Evolutionary conservation across 169 alveolate species (phyloP).

Genomic region (Plasmodium fragile): DNA sequence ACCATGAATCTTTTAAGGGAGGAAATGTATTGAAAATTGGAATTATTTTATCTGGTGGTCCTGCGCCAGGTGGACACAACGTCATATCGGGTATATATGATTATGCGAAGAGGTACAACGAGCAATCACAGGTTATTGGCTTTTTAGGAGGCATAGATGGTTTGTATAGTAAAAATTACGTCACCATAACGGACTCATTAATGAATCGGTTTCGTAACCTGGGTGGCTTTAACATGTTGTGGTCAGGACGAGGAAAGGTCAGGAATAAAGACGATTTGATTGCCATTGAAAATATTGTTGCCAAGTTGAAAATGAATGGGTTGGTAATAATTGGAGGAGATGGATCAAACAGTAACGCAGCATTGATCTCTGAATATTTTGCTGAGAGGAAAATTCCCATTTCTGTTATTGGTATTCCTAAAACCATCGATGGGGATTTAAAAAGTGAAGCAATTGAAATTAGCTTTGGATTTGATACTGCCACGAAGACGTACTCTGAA

Average conservation of each 20-base stretch:
- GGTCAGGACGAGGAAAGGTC: slow-evolving; percentile 98
- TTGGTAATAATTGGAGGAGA: slow-evolving; percentile 99
- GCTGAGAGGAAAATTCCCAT: slow-evolving; percentile 77
- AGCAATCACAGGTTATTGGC: slow-evolving; percentile 94
- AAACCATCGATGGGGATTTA: slow-evolving; percentile 99
- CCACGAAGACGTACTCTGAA: slow-evolving; percentile 96
- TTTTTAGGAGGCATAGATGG: slow-evolving; percentile 97
- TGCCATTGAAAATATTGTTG: slow-evolving; percentile 87
- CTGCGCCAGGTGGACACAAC: slow-evolving; percentile 99
- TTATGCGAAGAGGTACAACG: slow-evolving; percentile 91
- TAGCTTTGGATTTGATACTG: slow-evolving; percentile 99
- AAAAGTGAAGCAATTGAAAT: slow-evolving; percentile 95
- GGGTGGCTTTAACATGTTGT: slow-evolving; percentile 99
- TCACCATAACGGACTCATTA: slow-evolving; percentile 91
- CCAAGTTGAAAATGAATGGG: slow-evolving; percentile 95
- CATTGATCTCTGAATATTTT: slow-evolving; percentile 97
- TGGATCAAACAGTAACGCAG: slow-evolving; percentile 99
- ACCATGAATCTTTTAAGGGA: slow-evolving; percentile 71
- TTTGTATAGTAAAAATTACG: slow-evolving; percentile 92
- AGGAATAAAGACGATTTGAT: slow-evolving; percentile 94
- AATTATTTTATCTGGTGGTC: slow-evolving; percentile 98
- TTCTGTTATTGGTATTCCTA: slow-evolving; percentile 97
- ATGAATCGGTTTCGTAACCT: slow-evolving; percentile 96
- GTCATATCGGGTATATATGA: slow-evolving; percentile 98
- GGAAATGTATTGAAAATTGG: slow-evolving; percentile 90